Evolutionary conservation across 169 alveolate species (phyloP), one percentile per base, ranked within the genome.

Genomic region (Babesia bigemina): DNA sequence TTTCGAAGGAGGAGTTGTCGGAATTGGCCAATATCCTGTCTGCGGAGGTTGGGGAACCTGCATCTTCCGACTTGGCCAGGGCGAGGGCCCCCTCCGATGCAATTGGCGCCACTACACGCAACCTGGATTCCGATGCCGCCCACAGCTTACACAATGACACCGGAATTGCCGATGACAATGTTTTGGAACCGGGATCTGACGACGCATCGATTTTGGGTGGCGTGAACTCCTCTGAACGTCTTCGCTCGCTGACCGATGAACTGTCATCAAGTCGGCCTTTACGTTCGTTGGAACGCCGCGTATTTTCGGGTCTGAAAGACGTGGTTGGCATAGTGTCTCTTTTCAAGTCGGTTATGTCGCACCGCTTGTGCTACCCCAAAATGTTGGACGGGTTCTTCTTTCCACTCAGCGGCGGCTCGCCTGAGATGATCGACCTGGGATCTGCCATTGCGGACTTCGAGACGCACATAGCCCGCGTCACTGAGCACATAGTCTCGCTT

Each of bases 321-420:
- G 24, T 83, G 2, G 0, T 33, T 28, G 53, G 29, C 14, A 44
- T 73, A 11, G 36, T 75, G 22, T 9, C n/a, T 2, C 63, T 65
- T 16, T 60, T 83, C 42, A 63, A 66, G 16, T 67, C 72, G 24
- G 57, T 29, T 33, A 42, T 83, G 12, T 83, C 90, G 53, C 76
- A 83, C 28, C 61, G 90, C 24, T 36, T 83, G 52, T 83, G 90
- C 52, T 61, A 58, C 63, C 90, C 90, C 42, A 83, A 83, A 22
- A n/a, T 83, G 44, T 48, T 21, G 21, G 50, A 49, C 21, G 76
- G 76, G 56, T 39, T 16, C 48, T 83, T 83, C 39, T 70, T 75
- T 10, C 90, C 90, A 2, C 57, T 83, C 48, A 36, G 69, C 0
- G 90, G 90, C 13, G 90, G 90, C 22, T 63, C 83, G 2, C 45